Evolutionary conservation across 805 yeast species (phyloP).

Genomic region (Lipomyces yamadae): DNA sequence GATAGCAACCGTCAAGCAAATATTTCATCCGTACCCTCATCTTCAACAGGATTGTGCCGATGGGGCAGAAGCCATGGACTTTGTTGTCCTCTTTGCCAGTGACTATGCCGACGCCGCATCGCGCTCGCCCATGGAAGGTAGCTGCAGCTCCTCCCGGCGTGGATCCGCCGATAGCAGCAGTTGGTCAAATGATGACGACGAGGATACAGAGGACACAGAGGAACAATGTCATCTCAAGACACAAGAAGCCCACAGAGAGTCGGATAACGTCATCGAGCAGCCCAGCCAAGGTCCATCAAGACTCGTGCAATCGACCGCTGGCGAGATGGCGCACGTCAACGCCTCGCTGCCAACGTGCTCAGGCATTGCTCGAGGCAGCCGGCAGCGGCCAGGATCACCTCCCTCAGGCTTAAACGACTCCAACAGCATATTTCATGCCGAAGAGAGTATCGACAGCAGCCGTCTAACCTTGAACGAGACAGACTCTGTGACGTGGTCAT

Average conservation of each 20-base stretch:
- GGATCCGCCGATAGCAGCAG: neutral
- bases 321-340: neutral
- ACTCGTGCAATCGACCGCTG: neutral
- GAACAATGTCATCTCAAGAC: neutral
- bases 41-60: slow-evolving; percentile 20
- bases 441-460: neutral
- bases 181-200: slow-evolving; percentile 7
- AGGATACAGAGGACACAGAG: neutral
- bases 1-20: slow-evolving; percentile 16
- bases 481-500: neutral
- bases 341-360: neutral
- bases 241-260: neutral
- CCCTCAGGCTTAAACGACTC: neutral
- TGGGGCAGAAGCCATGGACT: slow-evolving; percentile 27
- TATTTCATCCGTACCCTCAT: slow-evolving; percentile 28
- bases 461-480: neutral
- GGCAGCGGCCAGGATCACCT: neutral
- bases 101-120: slow-evolving; percentile 14
- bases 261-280: neutral
- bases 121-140: neutral
- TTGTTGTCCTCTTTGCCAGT: slow-evolving; percentile 15
- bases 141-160: neutral
- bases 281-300: neutral
- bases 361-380: neutral
- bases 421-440: neutral